Percentiles rank a stretch among this genome's conserved stretches.
phyloP scores from a whole-genome alignment of 2,329 filamentous ascomycete species.

The Plectosphaerella sp. region DNA sequence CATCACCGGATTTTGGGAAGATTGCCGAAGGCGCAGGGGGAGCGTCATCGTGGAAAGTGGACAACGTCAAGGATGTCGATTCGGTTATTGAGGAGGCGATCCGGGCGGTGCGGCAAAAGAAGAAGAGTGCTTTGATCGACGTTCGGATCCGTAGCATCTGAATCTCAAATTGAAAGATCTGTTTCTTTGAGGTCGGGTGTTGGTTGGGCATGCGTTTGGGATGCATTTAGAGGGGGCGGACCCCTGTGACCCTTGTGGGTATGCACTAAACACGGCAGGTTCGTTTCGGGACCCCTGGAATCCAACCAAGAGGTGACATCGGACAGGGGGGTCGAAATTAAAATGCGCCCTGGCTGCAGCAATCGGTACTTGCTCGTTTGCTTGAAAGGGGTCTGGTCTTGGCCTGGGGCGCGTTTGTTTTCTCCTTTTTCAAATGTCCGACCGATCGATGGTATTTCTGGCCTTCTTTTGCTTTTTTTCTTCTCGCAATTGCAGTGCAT shows the following conservation, averaged over 20 bases:
- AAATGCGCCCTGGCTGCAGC: too few species aligned
- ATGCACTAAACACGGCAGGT: not conserved
- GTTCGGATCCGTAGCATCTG: conserved; percentile 11
- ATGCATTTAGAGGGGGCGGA: not conserved
- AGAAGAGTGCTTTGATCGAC: conserved; percentile 12
- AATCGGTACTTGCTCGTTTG: too few species aligned
- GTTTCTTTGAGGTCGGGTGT: not conserved
- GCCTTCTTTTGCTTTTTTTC: too few species aligned
- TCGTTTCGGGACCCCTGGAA: not conserved
- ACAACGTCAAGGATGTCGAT: conserved; percentile 9
- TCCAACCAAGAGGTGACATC: not conserved
- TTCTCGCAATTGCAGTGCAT: too few species aligned
- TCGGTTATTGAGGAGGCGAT: conserved; percentile 10
- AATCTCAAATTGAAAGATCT: not conserved
- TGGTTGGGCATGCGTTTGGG: not conserved
- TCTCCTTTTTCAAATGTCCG: too few species aligned
- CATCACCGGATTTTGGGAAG: conserved; percentile 14
- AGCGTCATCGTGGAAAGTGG: conserved; percentile 13
- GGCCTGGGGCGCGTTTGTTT: too few species aligned
- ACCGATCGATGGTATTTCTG: too few species aligned
- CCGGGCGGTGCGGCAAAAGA: conserved; percentile 11
- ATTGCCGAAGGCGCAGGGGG: conserved; percentile 15
- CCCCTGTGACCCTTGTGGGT: not conserved
- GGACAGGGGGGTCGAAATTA: not conserved
- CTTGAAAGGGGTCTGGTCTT: too few species aligned